Conservation (phyloP, 768 basidiomycete genomes). For the Calocera viscosa region DNA sequence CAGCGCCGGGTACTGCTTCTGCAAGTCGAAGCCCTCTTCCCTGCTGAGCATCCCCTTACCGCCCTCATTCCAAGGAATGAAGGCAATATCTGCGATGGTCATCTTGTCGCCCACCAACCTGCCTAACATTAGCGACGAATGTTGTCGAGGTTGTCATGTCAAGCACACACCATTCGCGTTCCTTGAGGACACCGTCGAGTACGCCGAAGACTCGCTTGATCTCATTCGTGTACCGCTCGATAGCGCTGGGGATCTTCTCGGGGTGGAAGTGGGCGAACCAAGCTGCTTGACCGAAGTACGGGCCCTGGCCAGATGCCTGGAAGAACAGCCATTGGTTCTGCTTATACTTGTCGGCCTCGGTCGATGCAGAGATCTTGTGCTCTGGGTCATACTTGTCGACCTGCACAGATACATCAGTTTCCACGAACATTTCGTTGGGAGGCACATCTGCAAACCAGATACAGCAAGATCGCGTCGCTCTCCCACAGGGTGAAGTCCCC, state of each 20-base stretch:
- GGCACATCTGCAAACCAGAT: conserved; percentile 11
- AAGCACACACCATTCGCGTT: conserved; percentile 12
- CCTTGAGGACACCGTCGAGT: conserved; percentile 17
- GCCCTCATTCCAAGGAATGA: conserved; percentile 13
- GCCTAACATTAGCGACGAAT: background rate
- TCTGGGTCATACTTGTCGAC: conserved; percentile 17
- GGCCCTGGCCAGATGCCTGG: conserved; percentile 17
- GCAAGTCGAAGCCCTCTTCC: background rate
- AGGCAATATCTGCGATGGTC: conserved; percentile 19
- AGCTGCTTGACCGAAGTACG: conserved; percentile 17
- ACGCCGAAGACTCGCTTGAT: conserved; percentile 17
- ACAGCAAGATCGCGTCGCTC: conserved; percentile 17
- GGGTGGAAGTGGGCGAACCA: conserved; percentile 20
- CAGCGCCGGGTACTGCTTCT: background rate
- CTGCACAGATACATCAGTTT: background rate
- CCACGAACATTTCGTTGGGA: background rate
- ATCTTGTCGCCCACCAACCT: conserved; percentile 16
- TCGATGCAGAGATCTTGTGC: conserved; percentile 14
- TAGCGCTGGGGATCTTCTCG: conserved; percentile 14
- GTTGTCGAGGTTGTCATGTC: background rate
- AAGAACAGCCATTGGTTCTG: conserved; percentile 19
- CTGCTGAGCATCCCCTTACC: background rate
- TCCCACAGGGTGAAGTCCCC: conserved; percentile 18
- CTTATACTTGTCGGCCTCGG: conserved; percentile 13
- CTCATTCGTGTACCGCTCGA: conserved; percentile 18